Conservation (phyloP, 176 grass and related monocot genomes). For the Leersia perrieri region DNA sequence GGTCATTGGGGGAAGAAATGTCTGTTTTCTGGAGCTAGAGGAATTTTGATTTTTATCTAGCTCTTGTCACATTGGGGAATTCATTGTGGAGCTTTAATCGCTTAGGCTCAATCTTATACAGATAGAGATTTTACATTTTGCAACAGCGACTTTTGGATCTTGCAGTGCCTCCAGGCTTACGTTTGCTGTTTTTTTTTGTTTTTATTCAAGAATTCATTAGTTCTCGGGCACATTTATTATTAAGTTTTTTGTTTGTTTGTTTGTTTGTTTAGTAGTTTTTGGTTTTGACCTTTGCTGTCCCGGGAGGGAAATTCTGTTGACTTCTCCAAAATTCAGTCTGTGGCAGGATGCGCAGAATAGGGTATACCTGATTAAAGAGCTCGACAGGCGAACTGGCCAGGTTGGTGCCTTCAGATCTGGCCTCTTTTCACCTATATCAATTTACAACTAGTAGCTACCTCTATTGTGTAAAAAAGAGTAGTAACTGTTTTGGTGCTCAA, state of each 20-base stretch:
- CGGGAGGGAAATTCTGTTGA: neutral
- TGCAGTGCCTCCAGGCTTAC: neutral
- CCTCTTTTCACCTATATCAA: conserved; percentile 1
- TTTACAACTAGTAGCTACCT: neutral
- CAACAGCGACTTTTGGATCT: neutral
- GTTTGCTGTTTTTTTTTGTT: neutral
- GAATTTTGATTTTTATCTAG: too few species aligned
- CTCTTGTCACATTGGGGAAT: neutral
- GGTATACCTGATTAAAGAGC: conserved; percentile 85
- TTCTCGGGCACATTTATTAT: conserved; percentile 1
- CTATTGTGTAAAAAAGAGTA: neutral
- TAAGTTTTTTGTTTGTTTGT: conserved; percentile 34
- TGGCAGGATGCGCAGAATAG: conserved; percentile 93
- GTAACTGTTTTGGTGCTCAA: neutral
- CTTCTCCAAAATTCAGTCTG: conserved; percentile 44
- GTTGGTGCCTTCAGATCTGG: conserved; percentile 37
- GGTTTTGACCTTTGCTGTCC: conserved; percentile 25
- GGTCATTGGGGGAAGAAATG: conserved; percentile 8
- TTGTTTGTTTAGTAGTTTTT: conserved; percentile 13
- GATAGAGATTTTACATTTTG: neutral
- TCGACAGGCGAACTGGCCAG: conserved; percentile 84
- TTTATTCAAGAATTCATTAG: neutral
- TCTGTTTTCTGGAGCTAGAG: too few species aligned
- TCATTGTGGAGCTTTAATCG: neutral
- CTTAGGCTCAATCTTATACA: neutral